Conservation (phyloP, 441 rosid genomes). For the Jatropha multifida region DNA sequence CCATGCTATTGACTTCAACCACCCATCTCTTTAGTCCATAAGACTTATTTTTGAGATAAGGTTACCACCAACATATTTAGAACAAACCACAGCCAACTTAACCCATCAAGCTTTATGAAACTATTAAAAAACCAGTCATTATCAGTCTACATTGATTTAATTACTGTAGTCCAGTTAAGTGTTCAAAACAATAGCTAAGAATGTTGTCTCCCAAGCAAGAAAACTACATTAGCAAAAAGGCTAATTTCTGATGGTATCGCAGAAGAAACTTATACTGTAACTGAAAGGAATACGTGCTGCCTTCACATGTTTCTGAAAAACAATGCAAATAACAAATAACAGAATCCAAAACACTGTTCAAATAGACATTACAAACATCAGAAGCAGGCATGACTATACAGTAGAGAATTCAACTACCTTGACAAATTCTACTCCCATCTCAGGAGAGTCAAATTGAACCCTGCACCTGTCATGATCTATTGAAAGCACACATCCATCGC, state of each 20-base stretch:
- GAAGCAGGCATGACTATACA: neutral
- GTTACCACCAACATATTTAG: neutral
- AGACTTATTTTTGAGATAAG: neutral
- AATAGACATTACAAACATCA: neutral
- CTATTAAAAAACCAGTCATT: no score
- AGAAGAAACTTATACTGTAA: conserved; percentile 2
- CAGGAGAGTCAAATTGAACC: conserved; percentile 82
- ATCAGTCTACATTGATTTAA: no score
- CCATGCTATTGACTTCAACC: neutral
- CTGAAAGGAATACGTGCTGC: neutral
- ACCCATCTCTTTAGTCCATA: neutral
- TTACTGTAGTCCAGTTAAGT: no score
- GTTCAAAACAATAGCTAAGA: no score
- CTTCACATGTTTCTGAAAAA: neutral
- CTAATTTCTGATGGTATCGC: neutral
- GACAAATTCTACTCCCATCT: conserved; percentile 87
- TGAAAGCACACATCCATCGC: conserved; percentile 88
- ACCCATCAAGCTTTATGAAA: no score
- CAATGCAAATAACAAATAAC: neutral
- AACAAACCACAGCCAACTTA: neutral
- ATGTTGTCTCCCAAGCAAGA: no score
- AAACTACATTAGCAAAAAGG: no score
- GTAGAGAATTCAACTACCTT: conserved; percentile 46
- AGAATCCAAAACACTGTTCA: neutral
- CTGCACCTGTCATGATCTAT: conserved; percentile 86